Evolutionary conservation across 2,329 filamentous ascomycete species (phyloP).

Genomic region (Thelonectria blattea): DNA sequence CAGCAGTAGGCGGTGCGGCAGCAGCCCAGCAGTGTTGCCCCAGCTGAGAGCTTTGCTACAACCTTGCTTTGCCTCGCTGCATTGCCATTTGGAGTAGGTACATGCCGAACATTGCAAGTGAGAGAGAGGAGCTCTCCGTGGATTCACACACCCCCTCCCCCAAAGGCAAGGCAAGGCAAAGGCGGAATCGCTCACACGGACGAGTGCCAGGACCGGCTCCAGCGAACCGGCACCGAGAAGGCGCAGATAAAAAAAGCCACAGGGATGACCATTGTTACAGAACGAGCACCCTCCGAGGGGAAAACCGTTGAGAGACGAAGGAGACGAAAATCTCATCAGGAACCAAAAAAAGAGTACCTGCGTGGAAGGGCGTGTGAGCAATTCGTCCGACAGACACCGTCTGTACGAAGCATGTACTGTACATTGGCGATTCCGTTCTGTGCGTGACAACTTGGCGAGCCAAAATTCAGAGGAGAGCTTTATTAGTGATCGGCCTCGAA

Average conservation of each 20-base stretch:
- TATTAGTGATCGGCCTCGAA: constrained; percentile 37
- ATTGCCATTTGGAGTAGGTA: constrained; percentile 8
- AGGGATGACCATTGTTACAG: constrained; percentile 10
- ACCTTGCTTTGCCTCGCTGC: constrained; percentile 14
- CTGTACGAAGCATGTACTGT: constrained; percentile 17
- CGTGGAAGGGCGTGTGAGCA: constrained; percentile 35
- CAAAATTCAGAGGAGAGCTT: constrained; percentile 24
- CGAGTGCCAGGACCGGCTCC: constrained; percentile 10
- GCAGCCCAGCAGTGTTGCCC: not conserved
- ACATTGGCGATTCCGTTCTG: not conserved
- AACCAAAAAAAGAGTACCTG: constrained; percentile 23
- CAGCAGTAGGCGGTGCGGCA: constrained; percentile 9
- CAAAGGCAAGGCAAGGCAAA: too few species aligned
- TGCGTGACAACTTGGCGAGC: constrained; percentile 17
- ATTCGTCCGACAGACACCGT: constrained; percentile 24
- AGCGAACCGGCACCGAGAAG: constrained; percentile 15
- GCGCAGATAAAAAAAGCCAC: constrained; percentile 8
- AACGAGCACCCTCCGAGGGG: constrained; percentile 25
- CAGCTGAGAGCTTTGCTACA: constrained; percentile 20
- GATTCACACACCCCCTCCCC: constrained; percentile 15
- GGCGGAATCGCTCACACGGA: not conserved
- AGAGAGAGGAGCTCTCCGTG: constrained; percentile 19
- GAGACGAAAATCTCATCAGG: constrained; percentile 6
- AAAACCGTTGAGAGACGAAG: constrained; percentile 26
- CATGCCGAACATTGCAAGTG: not conserved